A percentile compares a stretch with the other conserved stretches of the same genome.
These are phyloP conservation scores for Grigorovia jiainica DNA, from an alignment of 805 yeast species.

Conservation along the genomic window DNA sequence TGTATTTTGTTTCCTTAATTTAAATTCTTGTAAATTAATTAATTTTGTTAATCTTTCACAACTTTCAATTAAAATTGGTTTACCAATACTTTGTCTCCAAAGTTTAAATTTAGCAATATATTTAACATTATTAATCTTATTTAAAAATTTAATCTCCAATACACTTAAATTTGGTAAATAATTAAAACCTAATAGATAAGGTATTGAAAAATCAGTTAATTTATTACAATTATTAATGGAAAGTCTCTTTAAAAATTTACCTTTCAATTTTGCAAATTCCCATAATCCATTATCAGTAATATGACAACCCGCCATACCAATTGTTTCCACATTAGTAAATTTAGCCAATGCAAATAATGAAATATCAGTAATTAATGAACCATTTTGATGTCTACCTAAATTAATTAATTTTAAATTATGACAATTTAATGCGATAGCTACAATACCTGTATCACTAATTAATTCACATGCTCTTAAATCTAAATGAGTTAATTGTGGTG, in stretches of 20 bases:
- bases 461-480: conserved; percentile 80
- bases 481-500: conserved; percentile 52
- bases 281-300: conserved; percentile 70
- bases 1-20: conserved; percentile 48
- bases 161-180: conserved; percentile 56
- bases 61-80: conserved; percentile 60
- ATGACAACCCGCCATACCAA: conserved; percentile 85
- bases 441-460: conserved; percentile 67
- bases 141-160: conserved; percentile 62
- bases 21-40: conserved; percentile 51
- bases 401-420: conserved; percentile 49
- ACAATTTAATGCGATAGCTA: conserved; percentile 56
- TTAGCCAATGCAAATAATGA: conserved; percentile 50
- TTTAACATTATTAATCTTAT: conserved; percentile 45
- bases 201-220: conserved; percentile 50
- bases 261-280: conserved; percentile 58
- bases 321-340: conserved; percentile 51
- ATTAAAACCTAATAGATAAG: conserved; percentile 34
- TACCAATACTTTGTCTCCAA: conserved; percentile 36
- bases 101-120: conserved; percentile 63
- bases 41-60: conserved; percentile 59
- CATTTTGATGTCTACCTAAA: conserved; percentile 67
- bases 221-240: conserved; percentile 65
- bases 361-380: conserved; percentile 60
- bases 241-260: conserved; percentile 46